Evolutionary conservation across 495 filamentous ascomycete species (phyloP).

Genomic region (Chaetomium fimeti): DNA sequence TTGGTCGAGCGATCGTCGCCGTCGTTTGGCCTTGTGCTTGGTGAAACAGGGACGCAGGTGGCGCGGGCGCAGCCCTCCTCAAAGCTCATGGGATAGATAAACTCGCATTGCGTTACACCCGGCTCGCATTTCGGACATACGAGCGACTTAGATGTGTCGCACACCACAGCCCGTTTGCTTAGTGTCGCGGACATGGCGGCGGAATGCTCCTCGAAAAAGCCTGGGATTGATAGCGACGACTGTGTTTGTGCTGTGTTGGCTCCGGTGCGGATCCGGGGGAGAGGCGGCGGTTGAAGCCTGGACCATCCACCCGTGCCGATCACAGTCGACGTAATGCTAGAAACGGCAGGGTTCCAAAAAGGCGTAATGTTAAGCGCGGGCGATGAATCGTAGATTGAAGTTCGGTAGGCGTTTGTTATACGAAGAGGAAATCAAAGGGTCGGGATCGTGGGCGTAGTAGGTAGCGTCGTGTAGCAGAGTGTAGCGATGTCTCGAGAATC

Average conservation of each 20-base stretch:
- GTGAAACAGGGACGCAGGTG: constrained; percentile 35
- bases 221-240: not conserved
- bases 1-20: constrained; percentile 48
- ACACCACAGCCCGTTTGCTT: constrained; percentile 20
- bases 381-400: not conserved
- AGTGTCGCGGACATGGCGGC: constrained; percentile 23
- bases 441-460: not conserved
- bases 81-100: constrained; percentile 38
- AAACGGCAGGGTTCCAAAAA: not conserved
- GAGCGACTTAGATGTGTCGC: constrained; percentile 28
- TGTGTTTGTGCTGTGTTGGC: constrained; percentile 1
- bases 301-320: constrained; percentile 26
- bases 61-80: constrained; percentile 41
- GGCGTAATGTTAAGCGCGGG: not conserved
- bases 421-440: not conserved
- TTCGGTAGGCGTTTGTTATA: not conserved
- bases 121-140: constrained; percentile 30
- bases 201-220: constrained; percentile 2
- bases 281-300: constrained; percentile 16
- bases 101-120: constrained; percentile 36
- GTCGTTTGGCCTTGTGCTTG: not conserved
- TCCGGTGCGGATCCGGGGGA: constrained; percentile 21
- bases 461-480: not conserved
- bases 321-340: constrained; percentile 24
- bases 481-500: not conserved